Conservation (phyloP, 495 filamentous ascomycete species). For the Annulohypoxylon stygium region DNA sequence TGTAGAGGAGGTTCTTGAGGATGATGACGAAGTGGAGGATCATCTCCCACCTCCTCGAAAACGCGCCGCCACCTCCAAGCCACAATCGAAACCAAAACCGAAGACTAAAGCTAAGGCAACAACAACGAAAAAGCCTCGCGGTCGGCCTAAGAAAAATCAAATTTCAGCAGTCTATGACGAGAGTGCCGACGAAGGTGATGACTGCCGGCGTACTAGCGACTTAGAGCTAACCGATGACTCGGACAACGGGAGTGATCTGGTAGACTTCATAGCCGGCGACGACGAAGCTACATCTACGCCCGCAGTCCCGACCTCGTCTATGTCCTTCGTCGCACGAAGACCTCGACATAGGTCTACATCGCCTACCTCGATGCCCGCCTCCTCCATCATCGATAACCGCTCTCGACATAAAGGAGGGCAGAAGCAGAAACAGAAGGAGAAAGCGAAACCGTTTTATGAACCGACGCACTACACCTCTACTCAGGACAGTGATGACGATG, state of each 20-base stretch:
- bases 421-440: conserved; percentile 16
- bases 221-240: conserved; percentile 60
- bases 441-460: conserved; percentile 51
- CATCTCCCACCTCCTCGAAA: conserved; percentile 36
- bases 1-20: conserved; percentile 24
- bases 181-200: conserved; percentile 61
- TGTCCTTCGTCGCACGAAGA: conserved; percentile 30
- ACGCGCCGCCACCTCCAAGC: conserved; percentile 33
- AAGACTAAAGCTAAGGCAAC: conserved; percentile 31
- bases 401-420: neutral
- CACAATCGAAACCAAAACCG: conserved; percentile 1
- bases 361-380: conserved; percentile 47
- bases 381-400: conserved; percentile 13
- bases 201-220: conserved; percentile 63
- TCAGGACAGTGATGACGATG: conserved; percentile 53
- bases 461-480: conserved; percentile 50
- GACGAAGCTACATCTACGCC: conserved; percentile 58
- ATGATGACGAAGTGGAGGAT: conserved; percentile 34
- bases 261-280: conserved; percentile 61
- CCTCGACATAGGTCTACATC: conserved; percentile 50
- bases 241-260: conserved; percentile 61
- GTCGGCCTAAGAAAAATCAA: conserved; percentile 31
- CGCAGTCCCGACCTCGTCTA: conserved; percentile 35
- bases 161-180: conserved; percentile 47
- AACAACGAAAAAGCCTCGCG: conserved; percentile 26